These are phyloP conservation scores for Saccharomyces hybrid DNA, from an alignment of 1,139 yeast genomes.

Conservation along the genomic window DNA sequence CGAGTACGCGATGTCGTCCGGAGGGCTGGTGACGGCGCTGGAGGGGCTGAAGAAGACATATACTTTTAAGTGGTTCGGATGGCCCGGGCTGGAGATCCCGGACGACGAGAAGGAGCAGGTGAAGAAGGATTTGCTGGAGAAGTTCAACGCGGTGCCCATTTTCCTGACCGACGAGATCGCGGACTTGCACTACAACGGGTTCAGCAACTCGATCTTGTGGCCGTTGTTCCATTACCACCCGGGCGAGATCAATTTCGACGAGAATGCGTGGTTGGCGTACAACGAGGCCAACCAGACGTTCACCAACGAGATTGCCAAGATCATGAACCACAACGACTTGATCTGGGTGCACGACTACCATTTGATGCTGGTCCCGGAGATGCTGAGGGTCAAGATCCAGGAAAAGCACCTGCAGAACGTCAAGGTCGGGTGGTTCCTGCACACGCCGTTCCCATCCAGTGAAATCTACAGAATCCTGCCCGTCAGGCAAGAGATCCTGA, in stretches of 20 bases:
- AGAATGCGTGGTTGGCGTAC: conserved; percentile 96
- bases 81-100: conserved; percentile 93
- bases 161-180: conserved; percentile 84
- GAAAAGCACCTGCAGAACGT: conserved; percentile 43
- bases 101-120: conserved; percentile 65
- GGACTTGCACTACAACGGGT: conserved; percentile 94
- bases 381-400: conserved; percentile 58
- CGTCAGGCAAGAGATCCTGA: conserved; percentile 83
- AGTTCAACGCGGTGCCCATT: conserved; percentile 87
- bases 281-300: conserved; percentile 85
- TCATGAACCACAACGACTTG: conserved; percentile 75
- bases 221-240: conserved; percentile 98
- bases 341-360: conserved; percentile 99
- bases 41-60: conserved; percentile 84
- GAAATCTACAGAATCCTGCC: conserved; percentile 95
- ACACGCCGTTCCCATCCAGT: conserved; percentile 96
- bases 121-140: conserved; percentile 58
- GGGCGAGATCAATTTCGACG: conserved; percentile 98
- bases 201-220: conserved; percentile 89
- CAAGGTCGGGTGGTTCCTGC: conserved; percentile 86
- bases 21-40: conserved; percentile 93
- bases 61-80: conserved; percentile 95
- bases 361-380: conserved; percentile 86
- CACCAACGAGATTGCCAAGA: conserved; percentile 65
- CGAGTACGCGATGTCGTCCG: conserved; percentile 83